Evolutionary conservation across 805 yeast species (phyloP).

Genomic region (Aciculoconidium aculeatum): DNA sequence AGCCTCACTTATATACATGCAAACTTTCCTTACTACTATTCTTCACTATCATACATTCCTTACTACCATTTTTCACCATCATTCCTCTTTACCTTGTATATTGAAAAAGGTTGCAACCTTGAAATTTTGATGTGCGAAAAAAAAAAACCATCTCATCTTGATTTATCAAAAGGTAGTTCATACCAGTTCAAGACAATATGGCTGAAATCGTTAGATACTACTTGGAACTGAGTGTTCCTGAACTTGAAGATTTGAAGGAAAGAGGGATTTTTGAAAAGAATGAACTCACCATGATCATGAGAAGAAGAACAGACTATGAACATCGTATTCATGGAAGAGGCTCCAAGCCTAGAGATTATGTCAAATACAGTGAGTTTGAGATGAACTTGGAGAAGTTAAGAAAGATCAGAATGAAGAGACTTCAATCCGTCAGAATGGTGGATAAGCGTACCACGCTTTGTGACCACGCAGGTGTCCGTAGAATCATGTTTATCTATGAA

Average conservation of each 20-base stretch:
- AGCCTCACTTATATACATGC: too few species aligned
- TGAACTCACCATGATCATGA: constrained; percentile 81
- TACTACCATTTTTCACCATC: too few species aligned
- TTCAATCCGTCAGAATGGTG: constrained; percentile 48
- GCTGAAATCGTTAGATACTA: constrained; percentile 45
- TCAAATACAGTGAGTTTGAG: constrained; percentile 78
- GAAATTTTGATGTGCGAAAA: too few species aligned
- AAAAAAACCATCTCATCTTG: constrained; percentile 2
- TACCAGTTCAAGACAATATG: constrained; percentile 16
- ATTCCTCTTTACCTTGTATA: too few species aligned
- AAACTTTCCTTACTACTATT: too few species aligned
- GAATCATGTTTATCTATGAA: constrained; percentile 77
- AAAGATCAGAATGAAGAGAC: constrained; percentile 59
- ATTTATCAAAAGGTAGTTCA: too few species aligned
- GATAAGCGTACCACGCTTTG: constrained; percentile 63
- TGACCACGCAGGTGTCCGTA: constrained; percentile 81
- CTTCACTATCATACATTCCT: too few species aligned
- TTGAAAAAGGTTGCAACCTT: too few species aligned
- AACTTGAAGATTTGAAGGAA: constrained; percentile 77
- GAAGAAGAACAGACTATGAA: constrained; percentile 92
- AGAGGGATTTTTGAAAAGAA: constrained; percentile 77
- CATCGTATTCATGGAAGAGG: constrained; percentile 84
- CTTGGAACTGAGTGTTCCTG: constrained; percentile 76
- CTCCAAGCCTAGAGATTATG: constrained; percentile 67
- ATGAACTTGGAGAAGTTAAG: constrained; percentile 72